A percentile compares a stretch with the other conserved stretches of the same genome.
Conservation (phyloP, 768 basidiomycete species). For the Hericium erinaceus region DNA sequence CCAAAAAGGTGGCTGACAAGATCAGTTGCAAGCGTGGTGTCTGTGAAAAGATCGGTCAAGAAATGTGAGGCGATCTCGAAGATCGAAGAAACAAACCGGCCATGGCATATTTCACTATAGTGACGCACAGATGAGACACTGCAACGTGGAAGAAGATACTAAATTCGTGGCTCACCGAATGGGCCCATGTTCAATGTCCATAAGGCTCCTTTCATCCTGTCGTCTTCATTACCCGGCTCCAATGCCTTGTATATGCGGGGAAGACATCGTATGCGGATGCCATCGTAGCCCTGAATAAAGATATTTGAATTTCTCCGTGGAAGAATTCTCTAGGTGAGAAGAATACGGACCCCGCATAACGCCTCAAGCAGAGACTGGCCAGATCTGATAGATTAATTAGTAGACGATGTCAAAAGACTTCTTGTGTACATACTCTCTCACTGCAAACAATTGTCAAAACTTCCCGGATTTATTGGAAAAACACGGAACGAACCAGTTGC, state of each 20-base stretch:
- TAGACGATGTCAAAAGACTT: neutral
- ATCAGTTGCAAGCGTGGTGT: slow-evolving; percentile 53
- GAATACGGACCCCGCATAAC: slow-evolving; percentile 35
- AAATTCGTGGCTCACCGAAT: slow-evolving; percentile 36
- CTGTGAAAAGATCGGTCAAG: slow-evolving; percentile 23
- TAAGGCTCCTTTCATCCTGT: slow-evolving; percentile 87
- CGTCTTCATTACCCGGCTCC: slow-evolving; percentile 67
- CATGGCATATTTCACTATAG: slow-evolving; percentile 32
- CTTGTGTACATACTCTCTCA: slow-evolving; percentile 21
- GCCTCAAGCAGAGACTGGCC: slow-evolving; percentile 31
- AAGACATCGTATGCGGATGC: slow-evolving; percentile 52
- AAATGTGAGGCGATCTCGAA: neutral
- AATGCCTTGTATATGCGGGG: slow-evolving; percentile 49
- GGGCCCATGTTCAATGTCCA: slow-evolving; percentile 63
- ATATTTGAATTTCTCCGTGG: neutral
- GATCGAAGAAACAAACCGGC: slow-evolving; percentile 22
- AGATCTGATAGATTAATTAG: slow-evolving; percentile 18
- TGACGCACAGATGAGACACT: neutral
- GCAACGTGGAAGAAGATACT: neutral
- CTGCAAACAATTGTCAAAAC: slow-evolving; percentile 7
- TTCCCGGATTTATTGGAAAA: neutral
- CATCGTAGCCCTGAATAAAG: slow-evolving; percentile 46
- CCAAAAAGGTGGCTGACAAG: slow-evolving; percentile 53
- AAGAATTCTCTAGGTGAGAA: neutral
- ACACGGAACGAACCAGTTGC: slow-evolving; percentile 29